Evolutionary conservation across 2,329 filamentous ascomycete species (phyloP).

Genomic region (Pseudocercospora cruenta): DNA sequence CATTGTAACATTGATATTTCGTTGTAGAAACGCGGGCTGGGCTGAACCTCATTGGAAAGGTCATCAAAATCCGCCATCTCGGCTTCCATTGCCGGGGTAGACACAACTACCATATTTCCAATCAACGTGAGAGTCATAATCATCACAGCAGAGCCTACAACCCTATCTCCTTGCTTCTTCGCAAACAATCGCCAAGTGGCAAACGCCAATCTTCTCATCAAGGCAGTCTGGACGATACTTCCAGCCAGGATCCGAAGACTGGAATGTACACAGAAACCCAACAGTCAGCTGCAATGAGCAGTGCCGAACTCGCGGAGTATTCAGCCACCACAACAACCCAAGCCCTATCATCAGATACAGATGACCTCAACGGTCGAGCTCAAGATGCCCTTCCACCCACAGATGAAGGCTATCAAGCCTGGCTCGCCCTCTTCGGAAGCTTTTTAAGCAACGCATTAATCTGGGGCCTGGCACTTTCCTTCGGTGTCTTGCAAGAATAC

Average conservation of each 20-base stretch:
- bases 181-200: background rate
- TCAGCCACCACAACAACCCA: background rate
- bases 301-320: background rate
- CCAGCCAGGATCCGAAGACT: background rate
- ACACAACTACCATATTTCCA: background rate
- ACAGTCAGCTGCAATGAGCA: background rate
- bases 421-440: constrained; percentile 54
- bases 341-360: background rate
- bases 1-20: too few species aligned
- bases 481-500: constrained; percentile 38
- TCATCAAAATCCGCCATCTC: background rate
- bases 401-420: constrained; percentile 45
- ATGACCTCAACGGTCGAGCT: background rate
- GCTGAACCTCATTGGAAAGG: too few species aligned
- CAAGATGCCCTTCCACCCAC: constrained; percentile 38
- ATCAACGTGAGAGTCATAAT: too few species aligned
- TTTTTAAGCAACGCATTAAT: constrained; percentile 35
- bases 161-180: background rate
- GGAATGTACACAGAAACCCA: background rate
- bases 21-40: too few species aligned
- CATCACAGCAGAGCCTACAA: too few species aligned
- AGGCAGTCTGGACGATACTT: too few species aligned
- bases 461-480: constrained; percentile 38
- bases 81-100: background rate
- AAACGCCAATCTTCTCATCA: too few species aligned